These are phyloP conservation scores for Phytophthora idaei DNA, from an alignment of 352 stramenopile genomes.

Conservation along the genomic window DNA sequence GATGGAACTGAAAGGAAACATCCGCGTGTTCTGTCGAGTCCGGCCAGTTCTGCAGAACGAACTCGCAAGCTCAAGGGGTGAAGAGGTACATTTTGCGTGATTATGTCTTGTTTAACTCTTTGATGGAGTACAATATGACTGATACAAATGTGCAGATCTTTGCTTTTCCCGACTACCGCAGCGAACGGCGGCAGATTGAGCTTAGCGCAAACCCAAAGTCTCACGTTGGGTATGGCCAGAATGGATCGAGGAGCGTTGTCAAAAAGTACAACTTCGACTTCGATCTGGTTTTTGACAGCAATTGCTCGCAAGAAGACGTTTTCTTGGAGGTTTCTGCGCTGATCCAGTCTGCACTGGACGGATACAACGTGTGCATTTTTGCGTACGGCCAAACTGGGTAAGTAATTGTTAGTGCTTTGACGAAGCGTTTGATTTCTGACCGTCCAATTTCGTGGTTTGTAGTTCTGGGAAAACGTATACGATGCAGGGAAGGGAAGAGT, in stretches of 20 bases:
- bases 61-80: conserved; percentile 32
- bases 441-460: conserved; percentile 3
- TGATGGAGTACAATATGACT: background rate
- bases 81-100: conserved; percentile 43
- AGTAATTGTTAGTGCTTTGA: conserved; percentile 5
- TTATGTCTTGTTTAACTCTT: conserved; percentile 1
- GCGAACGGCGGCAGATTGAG: conserved; percentile 75
- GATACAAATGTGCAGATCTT: conserved; percentile 55
- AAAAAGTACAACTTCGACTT: conserved; percentile 97
- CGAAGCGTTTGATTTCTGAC: background rate
- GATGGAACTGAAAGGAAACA: conserved; percentile 97
- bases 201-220: conserved; percentile 64
- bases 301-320: conserved; percentile 94
- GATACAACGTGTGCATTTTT: conserved; percentile 97
- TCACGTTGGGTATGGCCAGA: conserved; percentile 80
- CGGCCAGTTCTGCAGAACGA: conserved; percentile 88
- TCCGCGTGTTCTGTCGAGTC: conserved; percentile 96
- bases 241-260: conserved; percentile 47
- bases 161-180: conserved; percentile 70
- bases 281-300: conserved; percentile 96
- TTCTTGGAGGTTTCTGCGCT: conserved; percentile 96
- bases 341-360: conserved; percentile 95
- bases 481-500: conserved; percentile 78
- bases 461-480: conserved; percentile 90
- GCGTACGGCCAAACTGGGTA: conserved; percentile 90